Evolutionary conservation across 176 grass and related monocot species (phyloP).

Genomic region (Aegilops bicornis): DNA sequence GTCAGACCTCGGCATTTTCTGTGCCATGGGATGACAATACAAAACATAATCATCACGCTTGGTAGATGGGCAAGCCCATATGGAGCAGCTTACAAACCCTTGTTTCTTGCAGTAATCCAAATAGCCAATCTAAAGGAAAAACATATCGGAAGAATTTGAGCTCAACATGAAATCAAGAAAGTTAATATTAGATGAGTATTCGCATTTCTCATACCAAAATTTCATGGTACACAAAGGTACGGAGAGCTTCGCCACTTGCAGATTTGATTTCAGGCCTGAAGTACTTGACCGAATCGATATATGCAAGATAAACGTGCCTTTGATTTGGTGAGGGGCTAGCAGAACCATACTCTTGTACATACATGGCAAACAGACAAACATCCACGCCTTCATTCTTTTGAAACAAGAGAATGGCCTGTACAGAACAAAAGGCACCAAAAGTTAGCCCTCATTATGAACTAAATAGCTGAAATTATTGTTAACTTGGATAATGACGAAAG

Average conservation of each 20-base stretch:
- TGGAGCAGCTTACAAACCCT: slow-evolving; percentile 92
- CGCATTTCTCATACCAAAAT: slow-evolving; percentile 71
- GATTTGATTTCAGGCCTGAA: slow-evolving; percentile 89
- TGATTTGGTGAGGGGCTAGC: slow-evolving; percentile 72
- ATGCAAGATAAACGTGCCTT: slow-evolving; percentile 86
- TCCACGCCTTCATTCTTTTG: slow-evolving; percentile 91
- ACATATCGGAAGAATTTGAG: slow-evolving; percentile 16
- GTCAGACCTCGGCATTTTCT: slow-evolving; percentile 96
- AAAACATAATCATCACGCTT: slow-evolving; percentile 96
- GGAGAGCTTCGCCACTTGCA: slow-evolving; percentile 80
- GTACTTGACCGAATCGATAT: slow-evolving; percentile 98
- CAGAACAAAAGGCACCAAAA: slow-evolving; percentile 30
- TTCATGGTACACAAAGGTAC: slow-evolving; percentile 95
- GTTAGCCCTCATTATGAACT: neutral
- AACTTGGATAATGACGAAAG: neutral
- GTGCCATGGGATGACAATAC: slow-evolving; percentile 83
- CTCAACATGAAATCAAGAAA: slow-evolving; percentile 22
- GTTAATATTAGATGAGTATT: slow-evolving; percentile 7
- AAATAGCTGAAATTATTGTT: slow-evolving; percentile 1
- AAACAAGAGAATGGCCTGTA: slow-evolving; percentile 90
- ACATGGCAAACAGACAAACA: slow-evolving; percentile 97
- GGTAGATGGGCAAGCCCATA: slow-evolving; percentile 94
- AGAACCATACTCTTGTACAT: slow-evolving; percentile 97
- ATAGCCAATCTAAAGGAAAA: slow-evolving; percentile 68
- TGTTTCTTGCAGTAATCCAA: slow-evolving; percentile 90